Percentiles rank a stretch among this genome's conserved stretches.
phyloP scores from a whole-genome alignment of 2,329 filamentous ascomycete species.

The Fusarium begoniae region DNA sequence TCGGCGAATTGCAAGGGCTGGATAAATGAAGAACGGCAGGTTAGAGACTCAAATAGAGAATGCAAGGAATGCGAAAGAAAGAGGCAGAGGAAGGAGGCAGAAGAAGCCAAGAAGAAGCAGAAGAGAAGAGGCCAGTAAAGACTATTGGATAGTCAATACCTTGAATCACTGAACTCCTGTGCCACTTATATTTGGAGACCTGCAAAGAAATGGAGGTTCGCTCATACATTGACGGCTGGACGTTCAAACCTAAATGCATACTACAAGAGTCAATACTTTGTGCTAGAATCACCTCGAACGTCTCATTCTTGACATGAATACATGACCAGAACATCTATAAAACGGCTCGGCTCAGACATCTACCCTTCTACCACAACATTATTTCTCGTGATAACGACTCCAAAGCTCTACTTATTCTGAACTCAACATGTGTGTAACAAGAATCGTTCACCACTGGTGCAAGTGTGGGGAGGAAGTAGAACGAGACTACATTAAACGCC shows the following conservation, averaged over 20 bases:
- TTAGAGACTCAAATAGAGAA: background rate
- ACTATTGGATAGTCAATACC: accelerated
- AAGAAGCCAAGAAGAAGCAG: background rate
- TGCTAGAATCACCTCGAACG: background rate
- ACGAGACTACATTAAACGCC: background rate
- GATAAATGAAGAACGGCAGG: background rate
- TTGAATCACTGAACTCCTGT: background rate
- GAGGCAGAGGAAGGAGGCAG: background rate
- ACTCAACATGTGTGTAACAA: background rate
- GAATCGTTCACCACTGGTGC: background rate
- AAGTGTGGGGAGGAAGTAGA: background rate
- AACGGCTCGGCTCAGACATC: background rate
- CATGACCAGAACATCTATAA: background rate
- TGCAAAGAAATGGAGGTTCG: no score
- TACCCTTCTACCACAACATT: background rate
- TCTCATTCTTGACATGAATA: background rate
- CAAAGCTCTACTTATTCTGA: accelerated
- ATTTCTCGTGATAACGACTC: accelerated
- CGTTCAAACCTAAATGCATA: accelerated
- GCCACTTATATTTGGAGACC: background rate
- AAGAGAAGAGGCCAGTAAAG: background rate
- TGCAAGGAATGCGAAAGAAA: background rate
- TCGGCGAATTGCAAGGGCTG: background rate
- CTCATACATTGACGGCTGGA: accelerated
- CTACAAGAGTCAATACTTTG: background rate